Base-by-base conservation (phyloP, 1,139 yeast species). In the Suhomyces choctaworum region DNA sequence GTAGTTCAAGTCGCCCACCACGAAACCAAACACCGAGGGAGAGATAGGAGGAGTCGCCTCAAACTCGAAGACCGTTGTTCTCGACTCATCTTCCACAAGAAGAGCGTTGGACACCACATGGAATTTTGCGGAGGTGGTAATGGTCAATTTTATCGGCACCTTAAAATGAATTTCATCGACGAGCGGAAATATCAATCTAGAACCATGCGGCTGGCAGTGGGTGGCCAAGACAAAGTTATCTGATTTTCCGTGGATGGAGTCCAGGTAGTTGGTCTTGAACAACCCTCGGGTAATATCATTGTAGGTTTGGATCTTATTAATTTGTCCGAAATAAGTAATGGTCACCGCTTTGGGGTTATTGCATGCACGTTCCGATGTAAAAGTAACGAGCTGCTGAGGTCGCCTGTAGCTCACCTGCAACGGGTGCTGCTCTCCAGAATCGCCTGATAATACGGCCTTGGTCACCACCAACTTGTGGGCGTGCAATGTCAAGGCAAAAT, bases 201-300 rank as follows among this genome's bases (percentile, higher is more conserved):
- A 82, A 43, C 71, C 80, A 21, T 70, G 68, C 0, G 92, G 89
- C 52, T 82, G 90, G 27, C 78, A 70, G 50, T 84, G 90, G 2
- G 92, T 81, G 0, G 88, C 80, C 26, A 82, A 52, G 11, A 82
- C 60, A 39, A 61, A 70, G 41, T 76, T 73, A 39, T 61, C 54
- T 1, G 81, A 60, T 21, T 56, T 63, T 9, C 80, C 80, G 2
- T 73, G 60, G 14, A 64, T 55, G 4, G 70, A 63, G 45, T 75
- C 79, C 38, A 70, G 64, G 50, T 78, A 80, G 48, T 80, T 79
- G 1, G 87, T 79, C 48, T 78, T 79, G 66, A 80, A 82, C 2
- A 82, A 57, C n/a, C 92, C 92, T 32, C 59, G 66, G 1, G 89
- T 82, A 30, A 57, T 57, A 47, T 82, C 87, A 28, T 64, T 59